Base-by-base conservation (phyloP, 1,284 basidiomycete genomes). In the Apiotrichum montevideense region DNA sequence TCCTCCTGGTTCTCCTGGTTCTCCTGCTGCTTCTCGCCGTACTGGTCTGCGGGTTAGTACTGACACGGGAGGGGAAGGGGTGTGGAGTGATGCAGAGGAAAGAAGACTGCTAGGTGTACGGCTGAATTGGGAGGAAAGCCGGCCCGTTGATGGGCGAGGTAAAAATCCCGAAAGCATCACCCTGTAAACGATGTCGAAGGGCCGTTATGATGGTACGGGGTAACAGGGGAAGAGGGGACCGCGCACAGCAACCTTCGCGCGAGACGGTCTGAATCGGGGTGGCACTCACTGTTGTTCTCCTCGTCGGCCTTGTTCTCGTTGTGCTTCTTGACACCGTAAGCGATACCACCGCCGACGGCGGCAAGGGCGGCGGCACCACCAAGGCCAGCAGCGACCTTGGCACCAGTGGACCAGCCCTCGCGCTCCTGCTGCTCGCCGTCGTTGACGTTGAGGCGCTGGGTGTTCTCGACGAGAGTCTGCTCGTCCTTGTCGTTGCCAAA, bases 361-460 rank as follows among this genome's bases (percentile, higher is more conserved):
- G 50, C 50, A 21, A 7, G 41, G 50, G 35, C 8, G n/a, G 50
- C 50, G 40, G 41, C 41, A n/a, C 32, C 50, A 35, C 50, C 50
- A 21, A 51, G 41, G 13, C 50, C 50, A 15, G 41, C 50, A 33
- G 50, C 50, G 47, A 46, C 44, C 50, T 51, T 51, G 41, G 41
- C 41, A 34, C 51, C 51, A 35, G 55, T 59, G 34, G 57, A 59
- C 54, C 57, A 59, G 51, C 54, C 54, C 33, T 50, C 56, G 32
- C 34, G 7, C 32, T 46, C 33, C 48, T 50, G n/a, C 48, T 50
- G 11, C 50, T 51, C 32, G 39, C 49, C 49, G 32, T 51, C 40
- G 50, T 43, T 43, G 50, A 51, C 50, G 40, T 51, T 42, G 40
- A 43, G 50, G 29, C 41, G 50, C 50, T 51, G 50, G 14, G 33